A percentile compares a stretch with the other conserved stretches of the same genome.
Conservation (phyloP, 2,329 filamentous ascomycete species). For the Fusarium foetens region DNA sequence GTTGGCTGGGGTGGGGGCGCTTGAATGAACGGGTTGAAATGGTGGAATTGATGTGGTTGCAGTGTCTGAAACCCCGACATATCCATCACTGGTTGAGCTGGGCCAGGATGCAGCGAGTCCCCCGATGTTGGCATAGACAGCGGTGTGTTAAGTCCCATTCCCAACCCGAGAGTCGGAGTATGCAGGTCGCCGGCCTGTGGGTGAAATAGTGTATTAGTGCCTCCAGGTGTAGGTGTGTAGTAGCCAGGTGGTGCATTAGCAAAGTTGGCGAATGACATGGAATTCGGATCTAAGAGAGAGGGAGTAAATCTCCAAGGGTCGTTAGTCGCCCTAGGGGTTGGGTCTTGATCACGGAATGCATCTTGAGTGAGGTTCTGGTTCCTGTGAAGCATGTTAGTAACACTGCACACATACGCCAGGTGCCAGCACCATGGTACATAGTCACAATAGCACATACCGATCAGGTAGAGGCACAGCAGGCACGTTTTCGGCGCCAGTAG, state of each 20-base stretch:
- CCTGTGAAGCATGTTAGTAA: conserved; percentile 35
- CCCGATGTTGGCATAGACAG: conserved; percentile 80
- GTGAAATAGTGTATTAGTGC: conserved; percentile 83
- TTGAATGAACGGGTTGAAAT: conserved; percentile 78
- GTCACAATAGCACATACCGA: conserved; percentile 38
- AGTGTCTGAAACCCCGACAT: conserved; percentile 74
- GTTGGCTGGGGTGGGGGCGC: conserved; percentile 65
- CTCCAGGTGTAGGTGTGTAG: conserved; percentile 88
- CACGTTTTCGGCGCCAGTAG: conserved; percentile 45
- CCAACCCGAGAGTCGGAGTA: conserved; percentile 78
- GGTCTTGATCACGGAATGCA: conserved; percentile 75
- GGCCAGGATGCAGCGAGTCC: conserved; percentile 68
- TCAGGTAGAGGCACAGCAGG: conserved; percentile 41
- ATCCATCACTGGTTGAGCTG: conserved; percentile 64
- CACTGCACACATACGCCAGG: not conserved
- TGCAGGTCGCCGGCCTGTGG: conserved; percentile 87
- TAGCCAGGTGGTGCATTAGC: conserved; percentile 83
- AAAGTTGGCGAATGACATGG: conserved; percentile 82
- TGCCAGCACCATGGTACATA: not conserved
- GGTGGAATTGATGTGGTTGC: conserved; percentile 69
- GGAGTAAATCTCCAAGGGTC: conserved; percentile 91
- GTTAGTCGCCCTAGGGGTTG: conserved; percentile 80
- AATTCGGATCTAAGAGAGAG: conserved; percentile 86
- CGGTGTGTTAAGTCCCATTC: conserved; percentile 82
- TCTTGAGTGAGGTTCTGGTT: conserved; percentile 42